Base-by-base conservation (phyloP, 371 early-diverging fungal genomes). In the Parasitella parasitica region DNA sequence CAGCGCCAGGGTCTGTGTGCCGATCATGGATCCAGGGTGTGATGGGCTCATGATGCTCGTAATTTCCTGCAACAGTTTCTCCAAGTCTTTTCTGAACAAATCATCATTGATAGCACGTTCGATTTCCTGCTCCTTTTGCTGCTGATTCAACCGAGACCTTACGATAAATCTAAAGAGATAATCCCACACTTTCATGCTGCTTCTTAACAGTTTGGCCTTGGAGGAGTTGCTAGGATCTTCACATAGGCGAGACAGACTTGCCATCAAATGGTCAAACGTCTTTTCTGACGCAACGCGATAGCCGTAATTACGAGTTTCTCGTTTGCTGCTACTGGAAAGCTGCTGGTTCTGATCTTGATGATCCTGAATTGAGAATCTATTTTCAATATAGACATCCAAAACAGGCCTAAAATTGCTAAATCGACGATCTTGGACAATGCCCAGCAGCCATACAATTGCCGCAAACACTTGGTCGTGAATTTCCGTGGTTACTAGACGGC, bases 161-260 rank as follows among this genome's bases (percentile, higher is more conserved):
- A 83, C 76, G 58, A 84, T 78, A 30, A 91, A 82, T 36, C 85
- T 81, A 57, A 89, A 81, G 35, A 89, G 58, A 53, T 86, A 86
- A 30, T 84, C 80, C 86, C 86, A 89, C 3, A 88, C 90, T 59
- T 87, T 89, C 69, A 90, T 82, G n/a, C 85, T 78, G 24, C 75
- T 83, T 6, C 90, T 73, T 34, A 89, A 59, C 18, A 78, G 72
- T 56, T 84, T 82, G 16, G 80, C 84, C 26, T 75, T 80, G 2
- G 66, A 69, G 0, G 80, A 51, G 41, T 82, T 74, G 7, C 72
- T 66, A 0, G 84, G 78, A 49, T 84, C 57, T 0, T 63, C 59
- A 53, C 84, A 74, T 18, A 90, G 53, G 13, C 75, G 66, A 22
- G 69, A 51, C 46, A 90, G 69, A 12, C 83, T 75, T 8, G 73